Evolutionary conservation across 75 land plant species (phyloP).

Genomic region (Cryptomeria japonica): DNA sequence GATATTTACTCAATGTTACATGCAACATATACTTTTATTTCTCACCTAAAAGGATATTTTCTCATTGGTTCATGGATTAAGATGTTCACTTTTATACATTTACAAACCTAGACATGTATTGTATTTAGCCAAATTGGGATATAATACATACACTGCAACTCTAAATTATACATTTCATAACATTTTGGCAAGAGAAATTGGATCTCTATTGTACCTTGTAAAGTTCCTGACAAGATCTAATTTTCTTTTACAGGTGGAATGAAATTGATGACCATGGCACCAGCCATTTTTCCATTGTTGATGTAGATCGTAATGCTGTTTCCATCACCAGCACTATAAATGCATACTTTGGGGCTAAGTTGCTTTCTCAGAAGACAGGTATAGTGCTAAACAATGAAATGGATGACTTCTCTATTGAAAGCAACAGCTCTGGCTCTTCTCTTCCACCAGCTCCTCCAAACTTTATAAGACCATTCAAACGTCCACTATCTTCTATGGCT

Average conservation of each 20-base stretch:
- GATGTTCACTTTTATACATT: not conserved
- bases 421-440: slow-evolving; percentile 12
- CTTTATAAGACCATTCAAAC: slow-evolving; percentile 69
- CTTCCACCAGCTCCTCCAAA: slow-evolving; percentile 66
- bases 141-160: not conserved
- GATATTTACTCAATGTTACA: not conserved
- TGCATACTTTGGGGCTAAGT: slow-evolving; percentile 61
- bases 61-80: not conserved
- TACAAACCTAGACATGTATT: not conserved
- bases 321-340: slow-evolving; percentile 85
- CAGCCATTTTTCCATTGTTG: slow-evolving; percentile 77
- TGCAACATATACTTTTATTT: not conserved
- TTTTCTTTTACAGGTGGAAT: slow-evolving; percentile 54
- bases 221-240: not conserved
- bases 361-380: slow-evolving; percentile 70
- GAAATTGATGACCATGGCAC: slow-evolving; percentile 77
- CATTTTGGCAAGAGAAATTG: not conserved
- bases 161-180: not conserved
- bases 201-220: not conserved
- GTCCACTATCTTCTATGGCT: slow-evolving; percentile 89
- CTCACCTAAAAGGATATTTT: not conserved
- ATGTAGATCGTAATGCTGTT: slow-evolving; percentile 65
- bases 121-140: not conserved
- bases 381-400: slow-evolving; percentile 89
- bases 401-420: slow-evolving; percentile 90